Percentiles rank a stretch among this genome's conserved stretches.
Conservation (phyloP, 106 monocot species). For the Dioscorea zingiberensis region DNA sequence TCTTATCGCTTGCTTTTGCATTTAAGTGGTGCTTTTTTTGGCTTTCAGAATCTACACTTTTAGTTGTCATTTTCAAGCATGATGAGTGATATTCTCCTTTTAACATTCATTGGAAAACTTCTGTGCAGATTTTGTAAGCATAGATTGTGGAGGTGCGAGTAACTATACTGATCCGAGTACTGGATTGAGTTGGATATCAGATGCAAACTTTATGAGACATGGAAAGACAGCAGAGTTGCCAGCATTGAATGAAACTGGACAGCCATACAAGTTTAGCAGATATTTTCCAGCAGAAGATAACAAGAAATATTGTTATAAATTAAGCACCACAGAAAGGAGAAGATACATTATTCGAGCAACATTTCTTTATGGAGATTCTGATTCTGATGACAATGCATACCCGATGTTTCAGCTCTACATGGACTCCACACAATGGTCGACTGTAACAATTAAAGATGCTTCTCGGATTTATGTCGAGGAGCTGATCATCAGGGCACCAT, state of each 20-base stretch:
- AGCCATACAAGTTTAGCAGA: constrained; percentile 23
- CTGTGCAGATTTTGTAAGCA: constrained; percentile 40
- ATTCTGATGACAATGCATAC: constrained; percentile 18
- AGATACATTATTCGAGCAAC: constrained; percentile 41
- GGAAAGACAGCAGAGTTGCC: constrained; percentile 19
- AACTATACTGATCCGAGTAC: constrained; percentile 33
- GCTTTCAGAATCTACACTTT: no score
- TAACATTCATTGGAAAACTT: no score
- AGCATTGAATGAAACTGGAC: constrained; percentile 4
- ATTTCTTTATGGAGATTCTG: constrained; percentile 39
- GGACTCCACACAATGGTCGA: constrained; percentile 31
- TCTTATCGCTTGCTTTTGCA: no score
- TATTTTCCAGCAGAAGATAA: constrained; percentile 34
- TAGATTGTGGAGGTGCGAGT: constrained; percentile 36
- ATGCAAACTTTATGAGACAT: constrained; percentile 15
- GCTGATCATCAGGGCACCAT: constrained; percentile 31
- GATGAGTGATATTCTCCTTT: neutral
- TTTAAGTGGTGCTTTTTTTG: no score
- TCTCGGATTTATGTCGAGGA: constrained; percentile 19
- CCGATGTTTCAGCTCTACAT: constrained; percentile 34
- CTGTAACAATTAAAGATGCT: constrained; percentile 30
- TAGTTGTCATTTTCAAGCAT: neutral
- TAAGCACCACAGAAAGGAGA: constrained; percentile 21
- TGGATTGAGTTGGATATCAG: constrained; percentile 33
- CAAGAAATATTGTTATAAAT: constrained; percentile 39